Evolutionary conservation across 768 basidiomycete species (phyloP).

Genomic region (Leccinellum luteum): DNA sequence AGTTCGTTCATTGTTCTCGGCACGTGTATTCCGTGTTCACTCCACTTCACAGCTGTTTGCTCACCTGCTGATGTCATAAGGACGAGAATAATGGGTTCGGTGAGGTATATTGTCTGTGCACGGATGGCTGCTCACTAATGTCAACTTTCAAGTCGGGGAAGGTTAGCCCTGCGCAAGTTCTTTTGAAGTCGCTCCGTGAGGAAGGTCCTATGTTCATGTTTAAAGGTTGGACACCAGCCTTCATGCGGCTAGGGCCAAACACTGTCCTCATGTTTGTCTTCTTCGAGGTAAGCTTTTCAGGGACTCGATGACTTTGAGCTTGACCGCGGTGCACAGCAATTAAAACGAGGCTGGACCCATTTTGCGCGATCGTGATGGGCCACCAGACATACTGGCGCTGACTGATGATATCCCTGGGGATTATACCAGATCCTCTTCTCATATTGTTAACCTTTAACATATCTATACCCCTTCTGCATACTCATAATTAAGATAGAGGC

Average conservation of each 20-base stretch:
- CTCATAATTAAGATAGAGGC: slow-evolving; percentile 1
- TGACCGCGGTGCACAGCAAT: slow-evolving; percentile 48
- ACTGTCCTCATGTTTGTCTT: slow-evolving; percentile 84
- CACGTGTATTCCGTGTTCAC: not conserved
- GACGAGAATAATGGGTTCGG: slow-evolving; percentile 76
- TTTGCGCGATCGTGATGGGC: not conserved
- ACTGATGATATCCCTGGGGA: not conserved
- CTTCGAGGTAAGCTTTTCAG: slow-evolving; percentile 57
- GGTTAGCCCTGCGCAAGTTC: slow-evolving; percentile 47
- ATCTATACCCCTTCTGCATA: not conserved
- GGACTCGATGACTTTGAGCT: not conserved
- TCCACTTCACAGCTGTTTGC: slow-evolving; percentile 54
- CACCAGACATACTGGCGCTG: not conserved
- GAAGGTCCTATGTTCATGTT: slow-evolving; percentile 80
- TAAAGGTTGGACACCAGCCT: slow-evolving; percentile 89
- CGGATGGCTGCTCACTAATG: slow-evolving; percentile 1
- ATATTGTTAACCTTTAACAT: slow-evolving; percentile 1
- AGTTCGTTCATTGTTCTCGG: slow-evolving; percentile 54
- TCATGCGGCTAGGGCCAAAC: slow-evolving; percentile 79
- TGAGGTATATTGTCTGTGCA: slow-evolving; percentile 32
- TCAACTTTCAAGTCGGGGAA: slow-evolving; percentile 45
- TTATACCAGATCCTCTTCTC: slow-evolving; percentile 1
- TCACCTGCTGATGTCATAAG: slow-evolving; percentile 76
- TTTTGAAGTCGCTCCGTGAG: slow-evolving; percentile 58
- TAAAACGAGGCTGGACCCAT: slow-evolving; percentile 58